These are phyloP conservation scores for Ustilago cynodontis DNA, from an alignment of 1,284 basidiomycete genomes.

Conservation along the genomic window DNA sequence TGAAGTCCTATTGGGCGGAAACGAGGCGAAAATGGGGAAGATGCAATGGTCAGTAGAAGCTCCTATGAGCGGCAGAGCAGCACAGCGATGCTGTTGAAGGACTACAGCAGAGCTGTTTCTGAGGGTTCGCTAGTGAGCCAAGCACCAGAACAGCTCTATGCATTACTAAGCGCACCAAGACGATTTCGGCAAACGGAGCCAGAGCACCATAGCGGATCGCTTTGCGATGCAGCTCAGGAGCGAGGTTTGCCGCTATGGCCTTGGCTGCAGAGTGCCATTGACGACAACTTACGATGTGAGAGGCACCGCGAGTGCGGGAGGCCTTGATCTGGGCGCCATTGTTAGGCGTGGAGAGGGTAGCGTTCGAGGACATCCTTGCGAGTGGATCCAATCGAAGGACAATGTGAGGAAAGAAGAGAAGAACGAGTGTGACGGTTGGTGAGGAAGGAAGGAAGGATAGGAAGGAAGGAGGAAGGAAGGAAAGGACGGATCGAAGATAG, in stretches of 20 bases:
- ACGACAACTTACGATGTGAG: conserved; percentile 65
- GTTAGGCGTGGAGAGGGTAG: conserved; percentile 63
- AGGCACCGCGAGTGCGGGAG: conserved; percentile 66
- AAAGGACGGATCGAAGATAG: no score
- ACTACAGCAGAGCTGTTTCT: neutral
- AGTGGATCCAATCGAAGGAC: neutral
- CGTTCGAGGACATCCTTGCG: conserved; percentile 53
- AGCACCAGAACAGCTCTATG: neutral
- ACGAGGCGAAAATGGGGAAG: neutral
- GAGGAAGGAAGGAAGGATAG: neutral
- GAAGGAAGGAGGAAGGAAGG: neutral
- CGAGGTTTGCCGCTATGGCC: neutral
- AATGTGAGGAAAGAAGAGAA: neutral
- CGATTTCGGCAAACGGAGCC: neutral
- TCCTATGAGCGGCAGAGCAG: neutral
- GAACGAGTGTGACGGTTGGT: conserved; percentile 5
- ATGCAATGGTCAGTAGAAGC: neutral
- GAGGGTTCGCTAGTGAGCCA: no score
- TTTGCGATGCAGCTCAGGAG: neutral
- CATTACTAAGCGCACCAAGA: neutral
- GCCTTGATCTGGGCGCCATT: conserved; percentile 64
- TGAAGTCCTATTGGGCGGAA: conserved; percentile 77
- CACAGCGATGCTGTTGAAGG: neutral
- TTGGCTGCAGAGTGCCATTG: neutral
- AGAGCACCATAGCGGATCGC: neutral